phyloP scores from a whole-genome alignment of 139 green algal species.

The Chlamydomonas eustigma region DNA sequence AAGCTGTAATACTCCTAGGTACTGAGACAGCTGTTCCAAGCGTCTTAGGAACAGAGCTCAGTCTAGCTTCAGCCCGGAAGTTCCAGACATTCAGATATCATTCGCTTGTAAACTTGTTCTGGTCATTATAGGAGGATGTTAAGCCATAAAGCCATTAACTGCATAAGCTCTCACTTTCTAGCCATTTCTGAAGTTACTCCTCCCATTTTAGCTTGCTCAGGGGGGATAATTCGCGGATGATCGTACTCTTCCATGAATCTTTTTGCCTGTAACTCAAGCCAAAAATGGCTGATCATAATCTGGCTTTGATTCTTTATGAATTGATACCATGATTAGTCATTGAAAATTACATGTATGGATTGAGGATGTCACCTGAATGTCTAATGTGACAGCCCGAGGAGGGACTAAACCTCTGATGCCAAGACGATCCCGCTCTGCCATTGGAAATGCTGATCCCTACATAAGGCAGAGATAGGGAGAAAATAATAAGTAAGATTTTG shows the following conservation, averaged over 20 bases:
- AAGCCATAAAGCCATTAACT: background rate
- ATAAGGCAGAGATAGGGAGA: background rate
- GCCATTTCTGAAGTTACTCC: conserved; percentile 63
- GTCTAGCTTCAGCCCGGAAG: no score
- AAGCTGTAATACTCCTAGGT: no score
- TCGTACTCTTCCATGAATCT: conserved; percentile 61
- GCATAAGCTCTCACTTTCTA: conserved; percentile 22
- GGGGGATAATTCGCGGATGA: conserved; percentile 44
- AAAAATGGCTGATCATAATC: no score
- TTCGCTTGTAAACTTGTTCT: no score
- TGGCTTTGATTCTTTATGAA: no score
- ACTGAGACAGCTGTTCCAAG: no score
- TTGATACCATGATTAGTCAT: no score
- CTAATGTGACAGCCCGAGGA: conserved; percentile 49
- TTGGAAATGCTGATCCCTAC: conserved; percentile 78
- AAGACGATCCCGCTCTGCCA: conserved; percentile 80
- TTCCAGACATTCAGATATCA: no score
- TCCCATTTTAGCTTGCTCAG: conserved; percentile 45
- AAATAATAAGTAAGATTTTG: background rate
- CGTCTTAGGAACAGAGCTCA: no score
- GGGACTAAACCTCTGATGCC: conserved; percentile 85
- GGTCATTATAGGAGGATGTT: no score
- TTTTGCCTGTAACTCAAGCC: conserved; percentile 37
- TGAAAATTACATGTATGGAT: background rate
- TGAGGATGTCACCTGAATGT: conserved; percentile 48